Conservation (phyloP, 371 early-diverging fungal species). For the Umbelopsis sp. region DNA sequence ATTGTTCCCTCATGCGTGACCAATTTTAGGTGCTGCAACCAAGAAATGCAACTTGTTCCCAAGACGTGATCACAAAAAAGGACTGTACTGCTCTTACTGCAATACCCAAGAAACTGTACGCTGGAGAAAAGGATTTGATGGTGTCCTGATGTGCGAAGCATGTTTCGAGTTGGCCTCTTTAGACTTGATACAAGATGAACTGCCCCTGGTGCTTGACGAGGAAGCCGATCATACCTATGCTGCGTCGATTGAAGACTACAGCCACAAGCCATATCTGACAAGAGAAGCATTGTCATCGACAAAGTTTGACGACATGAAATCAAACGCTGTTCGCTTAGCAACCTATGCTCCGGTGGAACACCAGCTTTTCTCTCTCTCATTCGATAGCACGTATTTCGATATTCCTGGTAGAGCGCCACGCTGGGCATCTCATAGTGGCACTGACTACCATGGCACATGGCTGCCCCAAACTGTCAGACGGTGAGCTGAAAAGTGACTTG, state of each 20-base stretch:
- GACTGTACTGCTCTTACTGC: slow-evolving; percentile 45
- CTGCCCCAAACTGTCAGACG: slow-evolving; percentile 89
- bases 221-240: slow-evolving; percentile 44
- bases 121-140: slow-evolving; percentile 76
- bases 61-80: slow-evolving; percentile 28
- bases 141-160: slow-evolving; percentile 81
- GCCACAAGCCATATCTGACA: slow-evolving; percentile 80
- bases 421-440: slow-evolving; percentile 91
- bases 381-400: slow-evolving; percentile 85
- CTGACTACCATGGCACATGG: slow-evolving; percentile 96
- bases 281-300: slow-evolving; percentile 58
- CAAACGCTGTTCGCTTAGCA: slow-evolving; percentile 53
- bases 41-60: slow-evolving; percentile 43
- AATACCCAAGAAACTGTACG: slow-evolving; percentile 47
- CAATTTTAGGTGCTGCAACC: neutral
- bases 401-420: slow-evolving; percentile 90
- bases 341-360: slow-evolving; percentile 79
- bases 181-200: slow-evolving; percentile 18
- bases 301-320: slow-evolving; percentile 53
- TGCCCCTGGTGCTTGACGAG: slow-evolving; percentile 30
- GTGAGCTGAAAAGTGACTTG: slow-evolving; percentile 32
- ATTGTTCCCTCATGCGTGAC: neutral
- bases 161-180: slow-evolving; percentile 72
- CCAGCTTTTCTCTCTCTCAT: slow-evolving; percentile 78
- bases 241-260: slow-evolving; percentile 77